A percentile compares a stretch with the other conserved stretches of the same genome.
phyloP scores from a whole-genome alignment of 176 grass and related monocot genomes.

The Lolium perenne region DNA sequence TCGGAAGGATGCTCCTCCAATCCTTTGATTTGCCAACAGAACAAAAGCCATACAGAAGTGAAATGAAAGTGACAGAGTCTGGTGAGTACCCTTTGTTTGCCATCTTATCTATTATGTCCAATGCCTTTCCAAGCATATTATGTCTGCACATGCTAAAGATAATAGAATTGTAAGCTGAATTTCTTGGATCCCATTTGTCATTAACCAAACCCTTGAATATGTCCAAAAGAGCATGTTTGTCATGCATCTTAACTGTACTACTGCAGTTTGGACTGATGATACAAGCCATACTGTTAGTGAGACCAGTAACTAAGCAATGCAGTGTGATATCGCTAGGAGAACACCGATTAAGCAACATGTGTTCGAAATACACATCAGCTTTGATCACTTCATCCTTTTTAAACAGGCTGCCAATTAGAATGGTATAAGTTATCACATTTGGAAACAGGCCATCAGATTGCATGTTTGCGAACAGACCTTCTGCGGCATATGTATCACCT shows the following conservation, averaged over 20 bases:
- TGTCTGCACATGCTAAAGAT: slow-evolving; percentile 83
- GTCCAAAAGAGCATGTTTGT: slow-evolving; percentile 54
- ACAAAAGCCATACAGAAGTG: slow-evolving; percentile 88
- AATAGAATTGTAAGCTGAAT: slow-evolving; percentile 69
- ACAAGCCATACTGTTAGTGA: slow-evolving; percentile 47
- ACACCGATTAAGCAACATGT: slow-evolving; percentile 68
- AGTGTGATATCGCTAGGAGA: slow-evolving; percentile 75
- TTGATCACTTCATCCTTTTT: slow-evolving; percentile 52
- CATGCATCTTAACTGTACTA: slow-evolving; percentile 40
- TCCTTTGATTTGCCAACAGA: slow-evolving; percentile 60
- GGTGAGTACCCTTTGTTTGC: slow-evolving; percentile 51
- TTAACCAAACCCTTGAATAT: slow-evolving; percentile 59
- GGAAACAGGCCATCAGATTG: slow-evolving; percentile 53
- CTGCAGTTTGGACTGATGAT: slow-evolving; percentile 42
- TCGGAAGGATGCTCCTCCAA: slow-evolving; percentile 55
- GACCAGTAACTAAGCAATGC: slow-evolving; percentile 73
- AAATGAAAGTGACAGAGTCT: slow-evolving; percentile 70
- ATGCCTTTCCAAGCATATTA: slow-evolving; percentile 74
- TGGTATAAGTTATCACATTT: slow-evolving; percentile 79
- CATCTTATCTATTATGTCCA: slow-evolving; percentile 73
- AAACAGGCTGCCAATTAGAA: slow-evolving; percentile 70
- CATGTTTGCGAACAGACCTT: slow-evolving; percentile 63
- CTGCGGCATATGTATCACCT: slow-evolving; percentile 59
- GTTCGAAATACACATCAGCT: slow-evolving; percentile 66
- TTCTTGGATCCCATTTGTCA: slow-evolving; percentile 60